These are phyloP conservation scores for Cutaneotrichosporon cutaneum DNA, from an alignment of 1,284 basidiomycete genomes.

Conservation along the genomic window DNA sequence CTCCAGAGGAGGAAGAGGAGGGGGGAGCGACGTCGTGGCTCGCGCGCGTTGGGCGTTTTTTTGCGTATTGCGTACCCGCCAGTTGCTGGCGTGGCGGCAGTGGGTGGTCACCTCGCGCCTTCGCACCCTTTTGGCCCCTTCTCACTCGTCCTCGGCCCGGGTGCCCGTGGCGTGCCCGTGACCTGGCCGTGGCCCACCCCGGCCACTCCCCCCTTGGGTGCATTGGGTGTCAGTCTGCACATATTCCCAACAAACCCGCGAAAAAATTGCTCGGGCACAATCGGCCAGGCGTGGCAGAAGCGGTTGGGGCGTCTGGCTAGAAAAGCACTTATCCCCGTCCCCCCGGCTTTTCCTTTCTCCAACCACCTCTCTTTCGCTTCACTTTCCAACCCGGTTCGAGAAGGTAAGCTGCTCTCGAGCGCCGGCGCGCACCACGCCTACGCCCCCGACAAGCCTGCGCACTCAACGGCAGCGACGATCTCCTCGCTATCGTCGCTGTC, in stretches of 20 bases:
- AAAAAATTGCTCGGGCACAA: conserved; percentile 8
- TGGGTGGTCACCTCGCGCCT: not conserved
- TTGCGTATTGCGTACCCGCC: too few species aligned
- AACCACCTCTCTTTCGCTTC: conserved; percentile 25
- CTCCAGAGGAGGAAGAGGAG: too few species aligned
- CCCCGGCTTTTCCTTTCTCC: conserved; percentile 19
- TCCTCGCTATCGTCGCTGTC: not conserved
- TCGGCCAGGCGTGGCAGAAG: not conserved
- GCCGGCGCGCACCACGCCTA: conserved; percentile 9
- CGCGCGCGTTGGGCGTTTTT: not conserved
- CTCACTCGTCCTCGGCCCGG: not conserved
- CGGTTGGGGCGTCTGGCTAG: not conserved
- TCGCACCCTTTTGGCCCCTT: not conserved
- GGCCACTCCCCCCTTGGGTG: too few species aligned
- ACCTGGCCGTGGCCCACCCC: not conserved
- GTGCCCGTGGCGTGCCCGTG: not conserved
- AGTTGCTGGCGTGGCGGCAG: too few species aligned
- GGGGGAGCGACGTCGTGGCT: not conserved
- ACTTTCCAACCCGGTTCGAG: conserved; percentile 15
- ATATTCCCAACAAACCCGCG: not conserved
- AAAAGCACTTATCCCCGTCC: conserved; percentile 9
- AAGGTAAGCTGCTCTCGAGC: conserved; percentile 18
- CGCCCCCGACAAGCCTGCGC: not conserved
- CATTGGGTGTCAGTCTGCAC: too few species aligned
- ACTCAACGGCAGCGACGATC: not conserved